Evolutionary conservation across 1,284 basidiomycete genomes (phyloP).

Genomic region (Apiotrichum laibachii): DNA sequence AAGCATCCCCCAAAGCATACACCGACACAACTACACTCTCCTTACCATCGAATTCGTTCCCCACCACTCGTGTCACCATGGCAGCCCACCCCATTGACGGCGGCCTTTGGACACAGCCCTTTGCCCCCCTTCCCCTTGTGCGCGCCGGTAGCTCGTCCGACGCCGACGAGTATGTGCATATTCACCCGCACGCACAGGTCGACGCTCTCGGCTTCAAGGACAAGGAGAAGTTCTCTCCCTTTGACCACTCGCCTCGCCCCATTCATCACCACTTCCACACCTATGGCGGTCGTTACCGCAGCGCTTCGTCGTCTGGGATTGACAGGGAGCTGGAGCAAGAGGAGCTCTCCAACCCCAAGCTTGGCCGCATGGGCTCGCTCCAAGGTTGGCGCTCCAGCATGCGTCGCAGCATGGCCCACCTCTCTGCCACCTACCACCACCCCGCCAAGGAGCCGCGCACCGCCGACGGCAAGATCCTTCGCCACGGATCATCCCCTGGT

Average conservation of each 20-base stretch:
- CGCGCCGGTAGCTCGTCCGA: not conserved
- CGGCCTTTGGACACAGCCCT: not conserved
- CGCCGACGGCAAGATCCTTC: not conserved
- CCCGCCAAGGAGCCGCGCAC: not conserved
- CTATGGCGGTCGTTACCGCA: not conserved
- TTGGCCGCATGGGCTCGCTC: not conserved
- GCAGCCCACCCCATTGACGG: not conserved
- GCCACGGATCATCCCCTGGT: not conserved
- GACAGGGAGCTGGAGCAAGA: not conserved
- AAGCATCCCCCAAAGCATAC: not conserved
- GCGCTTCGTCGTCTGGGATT: not conserved
- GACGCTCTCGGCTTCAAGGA: not conserved
- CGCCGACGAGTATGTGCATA: conserved; percentile 1
- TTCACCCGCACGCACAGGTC: not conserved
- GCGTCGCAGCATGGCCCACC: conserved; percentile 6
- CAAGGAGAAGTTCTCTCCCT: not conserved
- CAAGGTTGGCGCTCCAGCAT: conserved; percentile 1
- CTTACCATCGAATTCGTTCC: not conserved
- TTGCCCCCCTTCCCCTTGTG: not conserved
- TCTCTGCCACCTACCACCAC: conserved; percentile 1
- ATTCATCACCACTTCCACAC: not conserved
- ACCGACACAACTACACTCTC: not conserved
- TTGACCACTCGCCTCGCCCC: not conserved
- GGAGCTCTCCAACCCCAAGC: not conserved
- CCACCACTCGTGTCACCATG: no score